These are phyloP conservation scores for Stylosanthes scabra DNA, from an alignment of 331 rosid genomes.

Conservation along the genomic window DNA sequence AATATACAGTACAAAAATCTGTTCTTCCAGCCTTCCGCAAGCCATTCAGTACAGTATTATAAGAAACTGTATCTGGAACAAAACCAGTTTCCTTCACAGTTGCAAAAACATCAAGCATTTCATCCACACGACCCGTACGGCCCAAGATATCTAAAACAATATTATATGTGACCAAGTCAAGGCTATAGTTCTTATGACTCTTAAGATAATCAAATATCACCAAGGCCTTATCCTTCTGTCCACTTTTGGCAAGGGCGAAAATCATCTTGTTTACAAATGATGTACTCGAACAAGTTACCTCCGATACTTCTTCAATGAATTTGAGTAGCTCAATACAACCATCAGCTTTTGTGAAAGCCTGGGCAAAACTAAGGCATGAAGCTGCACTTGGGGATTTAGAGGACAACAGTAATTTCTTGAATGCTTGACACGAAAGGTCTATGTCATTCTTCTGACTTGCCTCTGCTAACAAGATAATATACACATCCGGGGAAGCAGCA, in stretches of 20 bases:
- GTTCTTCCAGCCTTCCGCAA: slow-evolving; percentile 75
- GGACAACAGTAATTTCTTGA: slow-evolving; percentile 54
- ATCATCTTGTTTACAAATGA: slow-evolving; percentile 63
- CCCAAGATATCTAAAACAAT: slow-evolving; percentile 78
- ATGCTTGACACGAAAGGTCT: slow-evolving; percentile 54
- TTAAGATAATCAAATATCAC: slow-evolving; percentile 60
- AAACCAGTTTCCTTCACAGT: slow-evolving; percentile 64
- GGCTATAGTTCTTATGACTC: slow-evolving; percentile 35
- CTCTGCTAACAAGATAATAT: slow-evolving; percentile 51
- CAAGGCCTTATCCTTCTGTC: slow-evolving; percentile 73
- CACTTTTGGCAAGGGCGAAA: slow-evolving; percentile 68
- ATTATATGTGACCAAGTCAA: slow-evolving; percentile 74
- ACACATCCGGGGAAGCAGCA: slow-evolving; percentile 40
- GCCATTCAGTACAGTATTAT: slow-evolving; percentile 73
- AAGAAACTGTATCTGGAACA: slow-evolving; percentile 65
- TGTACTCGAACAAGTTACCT: slow-evolving; percentile 50
- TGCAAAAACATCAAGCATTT: slow-evolving; percentile 60
- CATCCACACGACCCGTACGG: slow-evolving; percentile 56
- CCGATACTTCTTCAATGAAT: slow-evolving; percentile 53
- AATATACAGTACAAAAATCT: slow-evolving; percentile 58
- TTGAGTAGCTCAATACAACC: slow-evolving; percentile 52
- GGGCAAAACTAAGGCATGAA: slow-evolving; percentile 59
- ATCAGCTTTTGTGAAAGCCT: slow-evolving; percentile 56
- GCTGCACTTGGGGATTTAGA: slow-evolving; percentile 49
- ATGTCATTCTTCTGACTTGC: slow-evolving; percentile 64